Evolutionary conservation across 352 stramenopile genomes (phyloP), one percentile per base, ranked within the genome.

Genomic region (Phytophthora crassamura): DNA sequence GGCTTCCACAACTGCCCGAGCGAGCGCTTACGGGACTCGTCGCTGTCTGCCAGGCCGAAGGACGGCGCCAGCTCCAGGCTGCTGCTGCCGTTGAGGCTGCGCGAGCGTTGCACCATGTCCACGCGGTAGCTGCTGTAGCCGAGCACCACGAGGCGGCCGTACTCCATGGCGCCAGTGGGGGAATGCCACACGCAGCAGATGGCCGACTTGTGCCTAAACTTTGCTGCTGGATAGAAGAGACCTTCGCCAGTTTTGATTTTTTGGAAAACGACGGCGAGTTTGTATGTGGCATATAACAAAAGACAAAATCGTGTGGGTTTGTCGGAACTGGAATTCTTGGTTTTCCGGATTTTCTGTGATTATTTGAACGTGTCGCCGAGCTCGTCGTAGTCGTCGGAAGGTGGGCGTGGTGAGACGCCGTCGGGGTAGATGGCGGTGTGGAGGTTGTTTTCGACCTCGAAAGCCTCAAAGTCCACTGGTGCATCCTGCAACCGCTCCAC

Each of bases 121-220:
- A 91, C 80, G 54, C 80, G 82, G 74, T 94, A 94, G 82, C 82
- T 90, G 74, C 83, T 94, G 68, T 94, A 94, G 60, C 86, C 86
- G 14, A 94, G 71, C 68, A 94, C 86, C 5, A 94, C 84, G 40
- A 94, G 77, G n/a, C 84, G 82, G 36, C 86, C 86, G 69, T 94
- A 94, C 68, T 93, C 84, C 78, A 92, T 89, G 12, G 43, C 25
- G 41, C 22, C 43, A 54, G 14, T 56, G 55, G n/a, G 11, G 9
- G 43, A 72, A 57, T 75, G 38, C 40, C 20, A 35, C 7, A 20
- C 14, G n/a, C 7, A 67, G 35, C 43, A 68, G 59, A 49, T 60
- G 48, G 40, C 30, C 16, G 42, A 42, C 20, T 32, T 32, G 28
- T 32, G 28, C 28, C 28, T 8, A 9, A 40, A 20, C 49, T 49